phyloP scores from a whole-genome alignment of 2,329 filamentous ascomycete genomes.

The Claviceps arundinis region DNA sequence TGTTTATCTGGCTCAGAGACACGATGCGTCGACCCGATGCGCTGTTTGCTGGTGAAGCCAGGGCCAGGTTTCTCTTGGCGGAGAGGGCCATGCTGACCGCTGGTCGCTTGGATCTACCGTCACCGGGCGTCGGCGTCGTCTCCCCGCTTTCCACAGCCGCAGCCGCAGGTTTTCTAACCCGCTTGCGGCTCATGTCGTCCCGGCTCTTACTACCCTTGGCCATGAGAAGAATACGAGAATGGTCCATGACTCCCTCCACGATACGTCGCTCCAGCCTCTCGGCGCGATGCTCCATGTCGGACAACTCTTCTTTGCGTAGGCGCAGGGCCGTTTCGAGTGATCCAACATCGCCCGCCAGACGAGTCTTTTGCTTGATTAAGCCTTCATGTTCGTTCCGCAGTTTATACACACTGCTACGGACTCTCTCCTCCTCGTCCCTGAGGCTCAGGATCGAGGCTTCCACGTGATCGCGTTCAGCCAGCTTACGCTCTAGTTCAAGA shows the following conservation, averaged over 20 bases:
- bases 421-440: slow-evolving; percentile 37
- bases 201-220: slow-evolving; percentile 43
- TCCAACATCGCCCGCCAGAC: slow-evolving; percentile 73
- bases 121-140: background rate
- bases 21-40: slow-evolving; percentile 66
- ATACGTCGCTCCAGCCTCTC: slow-evolving; percentile 85
- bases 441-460: slow-evolving; percentile 40
- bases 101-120: slow-evolving; percentile 13
- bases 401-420: slow-evolving; percentile 41
- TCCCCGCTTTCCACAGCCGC: slow-evolving; percentile 6
- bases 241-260: slow-evolving; percentile 88
- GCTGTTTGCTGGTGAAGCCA: slow-evolving; percentile 27
- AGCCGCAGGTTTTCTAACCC: slow-evolving; percentile 29
- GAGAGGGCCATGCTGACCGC: slow-evolving; percentile 42
- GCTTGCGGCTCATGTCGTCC: slow-evolving; percentile 47
- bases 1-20: slow-evolving; percentile 79
- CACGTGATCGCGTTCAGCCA: slow-evolving; percentile 50
- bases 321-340: slow-evolving; percentile 82
- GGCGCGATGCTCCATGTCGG: slow-evolving; percentile 79
- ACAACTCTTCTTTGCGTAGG: slow-evolving; percentile 80
- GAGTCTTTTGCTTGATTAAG: slow-evolving; percentile 63
- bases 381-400: slow-evolving; percentile 61
- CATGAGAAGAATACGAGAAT: slow-evolving; percentile 82
- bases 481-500: slow-evolving; percentile 65
- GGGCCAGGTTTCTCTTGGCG: slow-evolving; percentile 33